These are phyloP conservation scores for Acmispon strigosus DNA, from an alignment of 306 rosid species.

Conservation along the genomic window DNA sequence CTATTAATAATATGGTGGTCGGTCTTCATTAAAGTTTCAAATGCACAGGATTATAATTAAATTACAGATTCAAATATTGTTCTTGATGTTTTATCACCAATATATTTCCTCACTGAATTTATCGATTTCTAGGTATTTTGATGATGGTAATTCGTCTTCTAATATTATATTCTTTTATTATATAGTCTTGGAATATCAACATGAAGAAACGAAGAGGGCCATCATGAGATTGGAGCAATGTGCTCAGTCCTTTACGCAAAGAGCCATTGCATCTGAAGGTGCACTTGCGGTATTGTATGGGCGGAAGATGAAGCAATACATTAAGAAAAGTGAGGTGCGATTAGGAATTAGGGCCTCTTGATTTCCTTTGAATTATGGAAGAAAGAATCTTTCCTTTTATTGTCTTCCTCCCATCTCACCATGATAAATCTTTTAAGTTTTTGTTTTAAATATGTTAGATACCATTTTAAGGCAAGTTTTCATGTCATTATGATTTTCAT, in stretches of 20 bases:
- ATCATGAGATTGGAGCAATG: constrained; percentile 80
- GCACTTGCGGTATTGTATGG: constrained; percentile 73
- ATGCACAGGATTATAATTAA: neutral
- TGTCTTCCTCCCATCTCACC: constrained; percentile 12
- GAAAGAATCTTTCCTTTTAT: constrained; percentile 2
- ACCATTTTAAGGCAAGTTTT: neutral
- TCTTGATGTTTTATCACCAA: neutral
- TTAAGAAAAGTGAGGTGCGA: constrained; percentile 58
- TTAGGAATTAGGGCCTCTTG: neutral
- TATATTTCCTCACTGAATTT: neutral
- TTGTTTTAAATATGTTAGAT: neutral
- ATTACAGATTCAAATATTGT: neutral
- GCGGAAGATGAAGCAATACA: constrained; percentile 51
- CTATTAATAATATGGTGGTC: neutral
- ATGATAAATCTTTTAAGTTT: neutral
- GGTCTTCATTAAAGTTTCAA: neutral
- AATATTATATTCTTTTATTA: constrained; percentile 15
- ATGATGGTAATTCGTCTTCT: constrained; percentile 13
- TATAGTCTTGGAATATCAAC: constrained; percentile 49
- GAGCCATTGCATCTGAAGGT: constrained; percentile 58
- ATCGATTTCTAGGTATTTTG: neutral
- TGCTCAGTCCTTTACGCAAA: constrained; percentile 43
- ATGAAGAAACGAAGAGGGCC: constrained; percentile 47
- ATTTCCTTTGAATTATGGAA: neutral
- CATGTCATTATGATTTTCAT: neutral